Evolutionary conservation across 306 rosid genomes (phyloP), one percentile per base, ranked within the genome.

Genomic region (Citrullus colocynthis): DNA sequence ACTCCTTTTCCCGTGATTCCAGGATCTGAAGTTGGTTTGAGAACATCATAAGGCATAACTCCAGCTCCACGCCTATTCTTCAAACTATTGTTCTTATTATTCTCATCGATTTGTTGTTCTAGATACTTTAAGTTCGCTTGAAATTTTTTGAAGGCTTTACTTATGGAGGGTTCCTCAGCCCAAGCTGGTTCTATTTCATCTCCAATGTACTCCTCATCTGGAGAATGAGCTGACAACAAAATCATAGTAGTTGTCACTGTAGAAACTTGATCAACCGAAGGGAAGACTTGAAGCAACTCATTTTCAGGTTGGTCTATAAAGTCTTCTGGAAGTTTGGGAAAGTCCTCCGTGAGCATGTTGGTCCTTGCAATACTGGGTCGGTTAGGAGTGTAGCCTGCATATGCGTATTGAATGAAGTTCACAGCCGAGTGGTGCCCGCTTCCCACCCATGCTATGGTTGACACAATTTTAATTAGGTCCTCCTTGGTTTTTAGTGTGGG

Each of bases 1-100:
- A 93, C 93, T 20, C 98, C 98, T 81, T 67, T 86, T 44, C 83
- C 87, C 2, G 98, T 93, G 3, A 90, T 87, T 7, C 94, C 98
- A 16, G 88, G 86, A 34, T 80, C 66, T 1, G 98, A 93, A 80
- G 79, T 73, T 20, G 98, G 98, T 85, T 89, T 90, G 79, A 93
- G 80, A 81, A 93, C 94, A 81, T 90, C 85, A 7, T 93, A 90
- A 0, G 98, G 94, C 15, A 89, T 45, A 82, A 87, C 56, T 24
- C 98, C 98, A 60, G 93, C 98, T 48, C 98, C 98, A 54, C 78
- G 76, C 74, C 98, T 85, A 41, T 93, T 93, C 93, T 81, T 93
- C 66, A 90, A 63, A 1, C 80, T 12, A 4, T 21, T 5, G 15
- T 89, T 57, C 6, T 66, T 80, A 75, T 93, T 93, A 75, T 91